Evolutionary conservation across 1,284 basidiomycete genomes (phyloP), one percentile per base, ranked within the genome.

Genomic region (Pseudomicrostroma phylloplanum): DNA sequence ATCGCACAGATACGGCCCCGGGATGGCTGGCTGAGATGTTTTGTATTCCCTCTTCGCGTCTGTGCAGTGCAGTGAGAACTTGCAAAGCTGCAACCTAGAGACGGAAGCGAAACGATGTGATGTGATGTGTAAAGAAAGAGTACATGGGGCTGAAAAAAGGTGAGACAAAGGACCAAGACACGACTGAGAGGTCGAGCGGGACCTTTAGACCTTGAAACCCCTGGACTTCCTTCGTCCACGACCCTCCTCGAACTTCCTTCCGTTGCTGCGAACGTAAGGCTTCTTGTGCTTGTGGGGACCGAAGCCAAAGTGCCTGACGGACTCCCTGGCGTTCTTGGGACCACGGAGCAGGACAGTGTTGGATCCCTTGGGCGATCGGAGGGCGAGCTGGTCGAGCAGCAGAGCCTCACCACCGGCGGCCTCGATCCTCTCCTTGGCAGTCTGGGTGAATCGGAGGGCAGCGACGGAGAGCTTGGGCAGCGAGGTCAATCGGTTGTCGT

Each of bases 311-410:
- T 97, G 94, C 83, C 89, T 91, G 83, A 90, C 87, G 56, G 93
- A 89, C 83, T 97, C 93, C 70, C 96, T 87, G 64, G 89, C 85
- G 82, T 88, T 96, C 86, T 89, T 89, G 83, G 89, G 89, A 73
- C 94, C 96, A 68, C 92, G 85, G 74, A 96, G 83, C 72, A 98
- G 83, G 69, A 99, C 85, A 59, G 93, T 97, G 87, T 96, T 96
- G 71, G 90, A 85, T 70, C 96, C 94, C 61, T 91, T 96, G 46
- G 94, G 94, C 65, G 92, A 87, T 68, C 93, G 88, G 70, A 92
- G 82, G 61, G 94, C 94, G 71, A 98, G 90, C 83, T 97, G 93
- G 82, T 99, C 94, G 73, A 99, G 86, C 69, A 96, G 98, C 74
- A 99, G 81, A 69, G 84, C 86, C 84, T 98, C 94, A 79, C 94